Evolutionary conservation across 768 basidiomycete species (phyloP).

Genomic region (Hygrocybe coccinea): DNA sequence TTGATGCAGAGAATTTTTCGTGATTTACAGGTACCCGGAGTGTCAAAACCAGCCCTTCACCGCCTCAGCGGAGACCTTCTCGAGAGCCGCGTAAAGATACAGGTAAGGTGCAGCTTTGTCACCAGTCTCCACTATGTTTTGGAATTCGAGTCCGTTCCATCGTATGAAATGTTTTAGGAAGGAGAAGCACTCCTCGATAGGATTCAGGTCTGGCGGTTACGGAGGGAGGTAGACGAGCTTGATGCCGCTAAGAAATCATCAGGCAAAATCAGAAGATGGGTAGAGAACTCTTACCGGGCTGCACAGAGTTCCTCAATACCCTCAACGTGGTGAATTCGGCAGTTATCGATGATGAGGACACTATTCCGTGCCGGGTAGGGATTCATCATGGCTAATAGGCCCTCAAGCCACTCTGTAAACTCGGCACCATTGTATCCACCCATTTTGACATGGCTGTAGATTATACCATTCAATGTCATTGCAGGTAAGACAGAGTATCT

Average conservation of each 20-base stretch:
- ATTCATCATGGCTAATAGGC: constrained; percentile 19
- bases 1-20: neutral
- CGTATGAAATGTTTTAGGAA: constrained; percentile 29
- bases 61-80: neutral
- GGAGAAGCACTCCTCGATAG: constrained; percentile 33
- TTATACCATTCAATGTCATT: constrained; percentile 12
- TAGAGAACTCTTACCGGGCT: neutral
- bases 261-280: neutral
- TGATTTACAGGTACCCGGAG: constrained; percentile 7
- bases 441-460: constrained; percentile 20
- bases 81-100: constrained; percentile 5
- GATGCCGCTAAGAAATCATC: constrained; percentile 15
- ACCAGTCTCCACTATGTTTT: constrained; percentile 3
- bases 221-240: constrained; percentile 29
- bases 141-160: constrained; percentile 16
- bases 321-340: constrained; percentile 26
- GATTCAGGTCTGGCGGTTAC: constrained; percentile 35
- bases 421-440: constrained; percentile 22
- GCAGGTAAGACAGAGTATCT: constrained; percentile 22
- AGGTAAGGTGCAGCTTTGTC: constrained; percentile 4
- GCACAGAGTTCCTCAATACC: constrained; percentile 15
- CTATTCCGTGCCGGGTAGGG: constrained; percentile 19
- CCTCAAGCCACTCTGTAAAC: constrained; percentile 16
- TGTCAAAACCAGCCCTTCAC: constrained; percentile 5
- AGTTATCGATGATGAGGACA: constrained; percentile 30